Evolutionary conservation across 495 filamentous ascomycete species (phyloP).

Genomic region (Zalerion maritima): DNA sequence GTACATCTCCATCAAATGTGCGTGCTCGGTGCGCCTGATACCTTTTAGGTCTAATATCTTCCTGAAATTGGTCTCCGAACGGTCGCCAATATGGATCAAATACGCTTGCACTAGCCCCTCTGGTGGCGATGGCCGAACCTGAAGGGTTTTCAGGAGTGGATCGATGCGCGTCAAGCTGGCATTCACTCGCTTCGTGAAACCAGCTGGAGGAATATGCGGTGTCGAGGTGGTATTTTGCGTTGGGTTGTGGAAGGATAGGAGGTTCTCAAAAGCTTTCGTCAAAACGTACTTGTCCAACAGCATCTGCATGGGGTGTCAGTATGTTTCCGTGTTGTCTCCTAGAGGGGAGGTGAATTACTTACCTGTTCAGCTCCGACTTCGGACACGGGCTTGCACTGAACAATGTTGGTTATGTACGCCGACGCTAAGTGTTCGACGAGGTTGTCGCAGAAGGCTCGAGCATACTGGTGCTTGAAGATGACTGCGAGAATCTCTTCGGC

Average conservation of each 20-base stretch:
- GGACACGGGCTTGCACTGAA: conserved; percentile 76
- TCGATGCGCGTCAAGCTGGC: conserved; percentile 75
- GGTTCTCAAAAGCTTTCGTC: conserved; percentile 62
- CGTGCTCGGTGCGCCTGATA: conserved; percentile 69
- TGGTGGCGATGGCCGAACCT: conserved; percentile 78
- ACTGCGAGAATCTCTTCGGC: conserved; percentile 58
- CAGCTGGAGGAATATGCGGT: conserved; percentile 34
- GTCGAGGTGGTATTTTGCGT: conserved; percentile 19
- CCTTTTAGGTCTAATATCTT: conserved; percentile 92
- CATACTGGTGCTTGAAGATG: conserved; percentile 87
- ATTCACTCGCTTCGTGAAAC: conserved; percentile 80
- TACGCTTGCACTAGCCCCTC: conserved; percentile 96
- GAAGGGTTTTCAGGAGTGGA: conserved; percentile 86
- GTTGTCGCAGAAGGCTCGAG: conserved; percentile 87
- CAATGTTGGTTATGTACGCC: conserved; percentile 67
- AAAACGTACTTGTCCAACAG: conserved; percentile 85
- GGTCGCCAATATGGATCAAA: conserved; percentile 83
- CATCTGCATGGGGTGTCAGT: conserved; percentile 40
- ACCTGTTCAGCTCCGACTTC: conserved; percentile 95
- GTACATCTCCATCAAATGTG: conserved; percentile 76
- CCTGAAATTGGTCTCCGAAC: conserved; percentile 84
- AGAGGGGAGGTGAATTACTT: conserved; percentile 6
- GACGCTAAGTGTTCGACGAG: conserved; percentile 72
- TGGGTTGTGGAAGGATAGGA: conserved; percentile 41
- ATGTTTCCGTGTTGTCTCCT: not conserved